A percentile compares a stretch with the other conserved stretches of the same genome.
These are phyloP conservation scores for Aureobasidium sp. DNA, from an alignment of 2,329 filamentous ascomycete species.

Conservation along the genomic window DNA sequence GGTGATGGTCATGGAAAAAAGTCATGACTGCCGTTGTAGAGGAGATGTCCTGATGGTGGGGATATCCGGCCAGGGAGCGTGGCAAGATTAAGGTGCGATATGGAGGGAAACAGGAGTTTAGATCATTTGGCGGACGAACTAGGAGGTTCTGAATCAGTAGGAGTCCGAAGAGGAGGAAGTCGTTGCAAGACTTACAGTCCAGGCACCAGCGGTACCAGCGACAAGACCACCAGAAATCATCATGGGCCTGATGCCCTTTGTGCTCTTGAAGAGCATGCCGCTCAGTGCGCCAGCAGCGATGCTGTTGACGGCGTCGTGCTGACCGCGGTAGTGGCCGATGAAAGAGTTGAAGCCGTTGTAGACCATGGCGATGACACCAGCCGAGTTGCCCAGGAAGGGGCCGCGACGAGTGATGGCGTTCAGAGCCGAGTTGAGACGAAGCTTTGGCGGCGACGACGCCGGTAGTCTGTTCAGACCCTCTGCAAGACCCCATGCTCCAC, in stretches of 20 bases:
- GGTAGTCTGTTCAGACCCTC: constrained; percentile 74
- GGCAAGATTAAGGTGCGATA: neutral
- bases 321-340: constrained; percentile 70
- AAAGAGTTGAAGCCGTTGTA: constrained; percentile 91
- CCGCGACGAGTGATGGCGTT: constrained; percentile 91
- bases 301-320: constrained; percentile 86
- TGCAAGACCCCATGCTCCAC: constrained; percentile 85
- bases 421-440: constrained; percentile 87
- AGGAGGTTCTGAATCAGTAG: neutral
- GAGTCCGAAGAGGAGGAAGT: no score
- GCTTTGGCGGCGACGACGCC: constrained; percentile 71
- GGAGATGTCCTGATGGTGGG: neutral
- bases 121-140: constrained; percentile 10
- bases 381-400: constrained; percentile 92
- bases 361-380: constrained; percentile 88
- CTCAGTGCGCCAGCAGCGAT: constrained; percentile 78
- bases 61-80: neutral
- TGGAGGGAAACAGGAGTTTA: neutral
- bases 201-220: constrained; percentile 73
- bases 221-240: constrained; percentile 89
- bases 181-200: constrained; percentile 66
- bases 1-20: neutral
- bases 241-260: constrained; percentile 83
- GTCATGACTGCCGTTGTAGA: neutral
- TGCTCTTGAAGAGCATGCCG: constrained; percentile 95